Conservation (phyloP, 768 basidiomycete genomes). For the Ramaria rubella region DNA sequence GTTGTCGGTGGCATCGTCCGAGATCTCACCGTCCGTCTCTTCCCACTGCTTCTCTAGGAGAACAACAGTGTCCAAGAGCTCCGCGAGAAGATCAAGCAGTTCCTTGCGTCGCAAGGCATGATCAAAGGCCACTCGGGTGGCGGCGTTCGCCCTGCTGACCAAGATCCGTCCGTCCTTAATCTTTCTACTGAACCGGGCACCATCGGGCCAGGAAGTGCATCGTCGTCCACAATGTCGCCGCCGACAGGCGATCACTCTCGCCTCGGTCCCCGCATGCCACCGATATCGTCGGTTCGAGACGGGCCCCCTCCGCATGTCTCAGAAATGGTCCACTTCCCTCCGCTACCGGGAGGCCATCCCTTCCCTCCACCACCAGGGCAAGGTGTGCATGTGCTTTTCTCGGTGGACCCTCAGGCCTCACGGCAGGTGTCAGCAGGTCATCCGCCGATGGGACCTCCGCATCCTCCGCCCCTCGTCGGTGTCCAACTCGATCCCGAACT, state of each 20-base stretch:
- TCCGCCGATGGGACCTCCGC: conserved; percentile 25
- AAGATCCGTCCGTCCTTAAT: conserved; percentile 47
- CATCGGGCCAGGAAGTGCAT: conserved; percentile 23
- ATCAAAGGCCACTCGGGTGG: conserved; percentile 82
- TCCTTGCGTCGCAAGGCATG: conserved; percentile 78
- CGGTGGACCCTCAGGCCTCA: conserved; percentile 1
- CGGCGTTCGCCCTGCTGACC: conserved; percentile 51
- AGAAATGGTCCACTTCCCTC: conserved; percentile 8
- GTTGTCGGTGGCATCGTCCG: conserved; percentile 10
- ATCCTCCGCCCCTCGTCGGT: conserved; percentile 21
- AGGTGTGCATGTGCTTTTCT: conserved; percentile 31
- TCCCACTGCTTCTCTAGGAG: conserved; percentile 40
- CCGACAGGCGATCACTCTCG: not conserved
- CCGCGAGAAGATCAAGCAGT: conserved; percentile 72
- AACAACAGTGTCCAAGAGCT: conserved; percentile 59
- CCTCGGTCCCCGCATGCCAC: not conserved
- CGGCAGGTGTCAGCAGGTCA: conserved; percentile 26
- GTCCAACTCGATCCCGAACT: conserved; percentile 12
- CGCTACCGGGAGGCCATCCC: conserved; percentile 4
- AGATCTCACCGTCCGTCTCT: conserved; percentile 6
- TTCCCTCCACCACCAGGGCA: conserved; percentile 40
- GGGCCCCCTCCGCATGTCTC: conserved; percentile 3
- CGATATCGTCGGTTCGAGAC: conserved; percentile 10
- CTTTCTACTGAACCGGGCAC: conserved; percentile 4
- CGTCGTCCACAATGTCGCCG: conserved; percentile 30